Evolutionary conservation across 805 yeast genomes (phyloP).

Genomic region (Teunomyces panamensis): DNA sequence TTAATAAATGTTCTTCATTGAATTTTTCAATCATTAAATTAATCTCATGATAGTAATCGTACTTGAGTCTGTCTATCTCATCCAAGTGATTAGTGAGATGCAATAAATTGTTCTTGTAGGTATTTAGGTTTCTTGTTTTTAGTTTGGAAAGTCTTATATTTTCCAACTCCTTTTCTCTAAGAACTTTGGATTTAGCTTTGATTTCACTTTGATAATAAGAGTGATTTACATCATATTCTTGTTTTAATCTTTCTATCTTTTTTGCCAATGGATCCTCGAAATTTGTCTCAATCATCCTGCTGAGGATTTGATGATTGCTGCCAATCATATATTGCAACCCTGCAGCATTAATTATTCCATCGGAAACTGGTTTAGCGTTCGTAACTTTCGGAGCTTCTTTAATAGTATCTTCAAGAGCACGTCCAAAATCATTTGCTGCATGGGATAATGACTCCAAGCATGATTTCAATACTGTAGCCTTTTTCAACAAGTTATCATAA

Average conservation of each 20-base stretch:
- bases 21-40: conserved; percentile 56
- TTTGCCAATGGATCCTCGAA: conserved; percentile 53
- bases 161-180: conserved; percentile 60
- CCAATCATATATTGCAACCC: conserved; percentile 76
- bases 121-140: conserved; percentile 61
- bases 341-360: conserved; percentile 67
- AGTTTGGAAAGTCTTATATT: conserved; percentile 57
- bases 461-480: conserved; percentile 45
- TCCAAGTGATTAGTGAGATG: conserved; percentile 73
- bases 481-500: conserved; percentile 45
- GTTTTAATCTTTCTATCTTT: conserved; percentile 44
- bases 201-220: conserved; percentile 52
- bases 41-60: conserved; percentile 67
- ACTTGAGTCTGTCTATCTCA: conserved; percentile 72
- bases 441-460: conserved; percentile 48
- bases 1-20: conserved; percentile 53
- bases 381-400: conserved; percentile 25
- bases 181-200: conserved; percentile 46
- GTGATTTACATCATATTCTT: conserved; percentile 47
- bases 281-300: conserved; percentile 51
- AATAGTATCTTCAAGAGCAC: conserved; percentile 53
- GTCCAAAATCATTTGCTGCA: conserved; percentile 71
- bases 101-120: conserved; percentile 63
- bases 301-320: conserved; percentile 71
- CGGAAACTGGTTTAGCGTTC: conserved; percentile 35